A percentile compares a stretch with the other conserved stretches of the same genome.
Conservation (phyloP, 2,329 filamentous ascomycete species). For the Hymenoscyphus linearis region DNA sequence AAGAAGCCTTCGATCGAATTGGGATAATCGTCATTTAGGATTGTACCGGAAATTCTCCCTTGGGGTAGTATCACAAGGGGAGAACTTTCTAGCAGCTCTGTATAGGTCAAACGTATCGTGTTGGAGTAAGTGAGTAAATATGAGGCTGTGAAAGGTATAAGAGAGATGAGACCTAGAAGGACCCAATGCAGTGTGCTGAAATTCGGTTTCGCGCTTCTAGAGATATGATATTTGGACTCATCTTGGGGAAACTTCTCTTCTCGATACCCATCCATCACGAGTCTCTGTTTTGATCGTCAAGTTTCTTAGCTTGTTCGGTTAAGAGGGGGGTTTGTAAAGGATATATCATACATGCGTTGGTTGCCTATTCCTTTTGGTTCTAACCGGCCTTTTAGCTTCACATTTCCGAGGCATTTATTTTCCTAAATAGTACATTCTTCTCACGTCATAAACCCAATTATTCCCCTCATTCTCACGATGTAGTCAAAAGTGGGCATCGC, state of each 20-base stretch:
- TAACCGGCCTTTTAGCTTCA: not conserved
- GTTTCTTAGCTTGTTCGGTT: not conserved
- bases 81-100: not conserved
- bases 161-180: not conserved
- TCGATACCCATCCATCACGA: not conserved
- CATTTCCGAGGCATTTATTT: not conserved
- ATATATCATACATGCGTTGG: not conserved
- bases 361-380: not conserved
- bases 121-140: not conserved
- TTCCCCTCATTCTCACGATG: not conserved
- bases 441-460: not conserved
- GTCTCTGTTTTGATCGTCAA: no score
- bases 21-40: constrained; percentile 24
- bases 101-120: not conserved
- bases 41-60: constrained; percentile 31
- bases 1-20: constrained; percentile 38
- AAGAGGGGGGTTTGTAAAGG: not conserved
- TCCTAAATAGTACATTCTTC: not conserved
- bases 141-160: not conserved
- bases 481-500: not conserved
- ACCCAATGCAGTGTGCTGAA: not conserved
- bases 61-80: constrained; percentile 12
- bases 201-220: not conserved
- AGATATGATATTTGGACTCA: not conserved
- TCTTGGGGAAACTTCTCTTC: not conserved